Percentiles rank a stretch among this genome's conserved stretches.
phyloP scores from a whole-genome alignment of 306 rosid genomes.

The Nissolia schottii region DNA sequence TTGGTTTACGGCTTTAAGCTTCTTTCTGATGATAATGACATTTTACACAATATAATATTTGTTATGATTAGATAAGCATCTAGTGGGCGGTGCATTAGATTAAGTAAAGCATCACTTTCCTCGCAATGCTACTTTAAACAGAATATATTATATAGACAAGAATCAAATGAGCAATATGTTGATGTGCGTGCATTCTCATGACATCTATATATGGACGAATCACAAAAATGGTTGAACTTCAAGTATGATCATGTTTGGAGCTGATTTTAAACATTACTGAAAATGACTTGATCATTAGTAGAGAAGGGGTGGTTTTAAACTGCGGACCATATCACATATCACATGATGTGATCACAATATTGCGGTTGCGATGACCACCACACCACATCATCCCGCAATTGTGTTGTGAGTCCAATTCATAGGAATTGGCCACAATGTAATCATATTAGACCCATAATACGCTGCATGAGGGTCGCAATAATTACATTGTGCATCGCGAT shows the following conservation, averaged over 20 bases:
- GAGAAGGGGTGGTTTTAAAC: too few species aligned
- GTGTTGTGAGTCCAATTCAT: too few species aligned
- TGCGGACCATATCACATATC: too few species aligned
- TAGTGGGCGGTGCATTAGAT: conserved; percentile 5
- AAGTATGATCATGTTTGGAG: not conserved
- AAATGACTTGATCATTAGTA: too few species aligned
- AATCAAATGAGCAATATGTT: conserved; percentile 21
- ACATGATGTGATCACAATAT: too few species aligned
- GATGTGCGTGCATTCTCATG: conserved; percentile 15
- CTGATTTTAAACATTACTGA: not conserved
- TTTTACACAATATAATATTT: conserved; percentile 18
- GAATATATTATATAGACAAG: not conserved
- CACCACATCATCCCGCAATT: too few species aligned
- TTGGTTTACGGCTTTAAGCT: conserved; percentile 5
- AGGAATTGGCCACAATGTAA: too few species aligned
- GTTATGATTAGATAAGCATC: conserved; percentile 23
- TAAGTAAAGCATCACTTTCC: conserved; percentile 22
- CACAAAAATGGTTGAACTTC: not conserved
- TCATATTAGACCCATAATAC: too few species aligned
- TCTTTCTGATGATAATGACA: conserved; percentile 22
- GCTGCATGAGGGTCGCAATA: too few species aligned
- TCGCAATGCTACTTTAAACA: conserved; percentile 9
- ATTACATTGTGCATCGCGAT: too few species aligned
- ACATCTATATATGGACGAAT: conserved; percentile 15
- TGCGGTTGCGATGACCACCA: too few species aligned